Evolutionary conservation across 1,284 basidiomycete species (phyloP), one percentile per base, ranked within the genome.

Genomic region (Boletus mariae): DNA sequence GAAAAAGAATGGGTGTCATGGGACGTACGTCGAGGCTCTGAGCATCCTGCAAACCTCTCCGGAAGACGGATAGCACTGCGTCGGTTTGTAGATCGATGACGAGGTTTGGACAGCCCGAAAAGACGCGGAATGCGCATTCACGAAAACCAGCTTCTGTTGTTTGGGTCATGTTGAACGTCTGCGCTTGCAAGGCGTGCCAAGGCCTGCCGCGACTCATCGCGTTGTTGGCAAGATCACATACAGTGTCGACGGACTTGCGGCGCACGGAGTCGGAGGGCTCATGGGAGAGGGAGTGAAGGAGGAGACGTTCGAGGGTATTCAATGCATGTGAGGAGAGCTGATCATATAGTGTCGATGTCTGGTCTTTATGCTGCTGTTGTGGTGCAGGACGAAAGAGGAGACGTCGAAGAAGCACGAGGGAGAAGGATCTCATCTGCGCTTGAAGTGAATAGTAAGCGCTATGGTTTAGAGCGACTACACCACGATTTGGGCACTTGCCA

Each of bases 401-500:
- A 8, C 88, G 80, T 8, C 88, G 79, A 31, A 90, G 79, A 25
- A 91, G 80, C 12, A 91, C 86, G 32, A 90, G 75, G 2, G 87
- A 87, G 67, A 91, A 91, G 0, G 87, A 87, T 37, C 88, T 82
- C 87, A 90, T 90, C 85, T 88, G 58, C 38, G 38, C 52, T 55
- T 45, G 51, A 51, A 52, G 44, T 43, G 20, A n/a, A 45, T 3
- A 26, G 53, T 67, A 54, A 67, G 63, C 32, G 29, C 6, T 23
- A 20, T n/a, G 7, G 26, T 31, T 20, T 32, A 26, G 6, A 41
- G 38, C 4, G 35, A 61, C 49, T 41, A 35, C 20, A 12, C 41
- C 15, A 32, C n/a, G 23, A 4, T 29, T 26, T 49, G 46, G 45
- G 9, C 43, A 76, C 80, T 69, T 62, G 87, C 87, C 69, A 88